Base-by-base conservation (phyloP, 176 grass and related monocot species). In the Triticum aestivum region DNA sequence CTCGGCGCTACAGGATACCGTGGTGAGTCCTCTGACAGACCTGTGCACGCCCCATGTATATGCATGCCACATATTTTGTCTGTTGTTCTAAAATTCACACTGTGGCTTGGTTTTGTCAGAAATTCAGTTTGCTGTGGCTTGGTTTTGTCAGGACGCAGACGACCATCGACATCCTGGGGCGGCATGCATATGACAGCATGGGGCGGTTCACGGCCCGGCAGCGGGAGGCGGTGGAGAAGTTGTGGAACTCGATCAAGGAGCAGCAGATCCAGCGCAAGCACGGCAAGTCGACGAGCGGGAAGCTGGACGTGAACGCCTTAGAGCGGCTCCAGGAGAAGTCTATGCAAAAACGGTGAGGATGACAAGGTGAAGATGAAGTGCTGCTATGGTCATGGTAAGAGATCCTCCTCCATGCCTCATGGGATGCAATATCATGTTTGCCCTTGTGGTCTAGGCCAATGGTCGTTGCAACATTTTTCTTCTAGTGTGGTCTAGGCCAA, bases 211-310 rank as follows among this genome's bases (percentile, higher is more conserved):
- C 93, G 26, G 23, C 4, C 59, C 69, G 18, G 83, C 96, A 96
- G 71, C 73, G 92, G 73, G 90, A 91, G 8, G 93, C 93, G 0
- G 92, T 96, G 2, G 80, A 69, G 76, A 95, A 89, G 79, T 74
- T 98, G 59, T 95, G 96, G 96, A 91, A 81, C 45, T 98, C 96
- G 8, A 98, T 94, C 88, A 95, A 87, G 59, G 96, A 95, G 70
- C 96, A 94, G 65, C 96, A 94, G 72, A 91, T 91, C 74, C 68
- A 90, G 42, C 85, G 96, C 72, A 91, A 90, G 82, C 96, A 98
- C 51, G 96, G 93, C 12, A 98, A 98, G 78, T 98, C 91, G 2
- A 88, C 88, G 17, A 94, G 86, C 8, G 96, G 93, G 77, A 98
- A 98, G 82, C 88, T 95, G 7, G 96, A 98, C 20, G 87, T 95